Evolutionary conservation across 345 rosid genomes (phyloP).

Genomic region (Cardiospermum halicacabum): DNA sequence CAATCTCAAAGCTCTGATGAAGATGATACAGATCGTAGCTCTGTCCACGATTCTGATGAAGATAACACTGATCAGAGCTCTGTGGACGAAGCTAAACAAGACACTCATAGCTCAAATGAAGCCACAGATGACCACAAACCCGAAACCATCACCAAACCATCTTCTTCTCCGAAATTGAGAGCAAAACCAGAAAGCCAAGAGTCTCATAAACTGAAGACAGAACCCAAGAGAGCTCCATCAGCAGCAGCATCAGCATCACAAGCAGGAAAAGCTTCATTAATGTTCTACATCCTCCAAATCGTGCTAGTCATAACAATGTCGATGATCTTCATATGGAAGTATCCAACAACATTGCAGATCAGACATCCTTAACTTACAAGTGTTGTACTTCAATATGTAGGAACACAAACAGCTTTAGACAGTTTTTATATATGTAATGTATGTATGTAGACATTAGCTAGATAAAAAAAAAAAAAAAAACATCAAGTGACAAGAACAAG

Average conservation of each 20-base stretch:
- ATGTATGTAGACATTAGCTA: no score
- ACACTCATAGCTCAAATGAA: no score
- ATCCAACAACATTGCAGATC: neutral
- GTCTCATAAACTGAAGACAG: no score
- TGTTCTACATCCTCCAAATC: slow-evolving; percentile 16
- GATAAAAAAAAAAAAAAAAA: no score
- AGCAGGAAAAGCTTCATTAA: neutral
- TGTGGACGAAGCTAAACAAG: no score
- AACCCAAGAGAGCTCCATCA: slow-evolving; percentile 8
- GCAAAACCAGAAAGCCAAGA: slow-evolving; percentile 17
- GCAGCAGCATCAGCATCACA: neutral
- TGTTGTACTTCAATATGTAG: neutral
- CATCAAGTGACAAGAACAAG: no score
- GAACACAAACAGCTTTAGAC: neutral
- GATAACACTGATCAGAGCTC: slow-evolving; percentile 7
- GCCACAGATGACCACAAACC: no score
- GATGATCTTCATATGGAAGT: slow-evolving; percentile 5
- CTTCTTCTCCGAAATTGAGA: slow-evolving; percentile 22
- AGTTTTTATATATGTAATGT: slow-evolving; percentile 1
- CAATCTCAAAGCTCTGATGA: no score
- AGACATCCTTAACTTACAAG: neutral
- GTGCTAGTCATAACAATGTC: slow-evolving; percentile 15
- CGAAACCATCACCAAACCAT: no score
- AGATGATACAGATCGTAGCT: slow-evolving; percentile 22
- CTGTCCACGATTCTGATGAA: slow-evolving; percentile 16